Evolutionary conservation across 2,329 filamentous ascomycete species (phyloP), one percentile per base, ranked within the genome.

Genomic region (Sarocladium kiliense): DNA sequence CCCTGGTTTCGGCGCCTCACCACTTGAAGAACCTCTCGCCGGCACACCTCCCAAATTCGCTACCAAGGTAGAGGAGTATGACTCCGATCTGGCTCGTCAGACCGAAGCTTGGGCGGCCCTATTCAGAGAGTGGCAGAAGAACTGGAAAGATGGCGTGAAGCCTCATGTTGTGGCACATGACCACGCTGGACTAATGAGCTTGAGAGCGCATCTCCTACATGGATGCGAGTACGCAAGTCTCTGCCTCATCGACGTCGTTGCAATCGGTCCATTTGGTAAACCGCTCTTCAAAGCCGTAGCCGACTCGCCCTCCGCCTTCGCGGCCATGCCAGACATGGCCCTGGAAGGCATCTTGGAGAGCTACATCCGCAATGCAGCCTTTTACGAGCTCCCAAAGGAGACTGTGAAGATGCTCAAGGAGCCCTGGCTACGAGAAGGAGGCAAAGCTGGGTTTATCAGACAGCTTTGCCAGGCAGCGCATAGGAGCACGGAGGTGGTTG

Each of bases 131-230:
- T 73, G 74, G 66, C 50, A 63, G 3, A 26, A 60, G 9, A 36
- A 58, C 6, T 68, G 65, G 64, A 10, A 10, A 9, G 44, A 39
- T 12, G 56, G 55, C 4, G 59, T 55, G 3, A 62, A 60, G 16
- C 65, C 74, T 0, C 68, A 74, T 54, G 63, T 78, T 0, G 58
- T 77, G 1, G 74, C 74, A 0, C 75, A 78, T 56, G 75, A 77
- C 27, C 70, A 76, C 34, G 75, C 66, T 1, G 74, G 75, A 0
- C 56, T 75, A 10, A 68, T 77, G 41, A 66, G 65, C 19, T 50
- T 77, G 4, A 68, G 74, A 2, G 68, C 68, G 0, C 63, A 71
- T 51, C 59, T 77, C 0, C 45, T 74, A 0, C 71, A 76, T 53
- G 63, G 58, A 2, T 66, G 65, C 11, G 56, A 67, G 0, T 77